Evolutionary conservation across 495 filamentous ascomycete genomes (phyloP), one percentile per base, ranked within the genome.

Genomic region (Astrothelium subdiscretum): DNA sequence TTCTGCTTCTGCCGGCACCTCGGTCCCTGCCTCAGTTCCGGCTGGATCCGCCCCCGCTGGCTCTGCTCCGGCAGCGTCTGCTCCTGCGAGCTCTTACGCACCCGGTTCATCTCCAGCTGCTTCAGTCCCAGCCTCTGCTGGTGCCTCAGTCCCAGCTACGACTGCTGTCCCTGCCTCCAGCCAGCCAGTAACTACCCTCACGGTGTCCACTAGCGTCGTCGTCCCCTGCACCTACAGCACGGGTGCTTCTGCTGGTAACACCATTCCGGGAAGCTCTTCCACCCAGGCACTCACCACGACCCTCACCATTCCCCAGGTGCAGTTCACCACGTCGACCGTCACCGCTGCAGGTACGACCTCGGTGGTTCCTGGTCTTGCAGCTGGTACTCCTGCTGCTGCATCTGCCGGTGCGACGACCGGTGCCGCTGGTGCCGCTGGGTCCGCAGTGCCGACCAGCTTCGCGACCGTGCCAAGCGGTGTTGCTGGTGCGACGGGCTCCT

Each of bases 241-340:
- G 27, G 78, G 79, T 32, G 67, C 78, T 29, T 74, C 76, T 11
- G 70, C 74, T 38, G 72, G 77, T 42, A 72, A 73, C 59, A 76
- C 75, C 27, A 76, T 82, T 75, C 67, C 81, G 44, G 76, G 70
- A 73, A 81, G 77, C 70, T 81, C 77, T 76, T 79, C 76, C 67
- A 81, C 80, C 57, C 72, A 77, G 22, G 65, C 71, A 38, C 73
- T 87, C 71, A 76, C 72, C 76, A 90, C 85, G 62, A 74, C 74
- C 65, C 71, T 87, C 66, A 86, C 83, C 52, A 85, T 91, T 51
- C 89, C 89, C n/a, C 85, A 88, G 71, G 83, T 92, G 59, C 75
- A 73, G 66, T 89, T 91, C 79, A 81, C 80, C 51, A 90, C 87
- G 51, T 70, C 70, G 65, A 76, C 70, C 11, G 29, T 75, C 31